These are phyloP conservation scores for Coniochaeta prunicola DNA, from an alignment of 2,329 filamentous ascomycete genomes.

Conservation along the genomic window DNA sequence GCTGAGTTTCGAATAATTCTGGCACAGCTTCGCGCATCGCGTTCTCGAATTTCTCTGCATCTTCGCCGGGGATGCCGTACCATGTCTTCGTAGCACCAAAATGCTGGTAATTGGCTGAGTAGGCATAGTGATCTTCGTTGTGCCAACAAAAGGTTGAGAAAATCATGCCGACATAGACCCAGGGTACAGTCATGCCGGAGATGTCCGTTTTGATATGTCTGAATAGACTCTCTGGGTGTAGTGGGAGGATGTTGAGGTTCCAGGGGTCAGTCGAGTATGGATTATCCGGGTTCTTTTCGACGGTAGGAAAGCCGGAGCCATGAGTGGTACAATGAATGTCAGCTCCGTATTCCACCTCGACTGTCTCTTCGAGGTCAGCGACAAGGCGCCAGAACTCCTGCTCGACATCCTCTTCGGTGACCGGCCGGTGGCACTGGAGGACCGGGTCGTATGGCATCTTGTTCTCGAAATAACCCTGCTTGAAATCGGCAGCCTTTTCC, in stretches of 20 bases:
- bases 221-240: conserved; percentile 88
- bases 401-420: conserved; percentile 93
- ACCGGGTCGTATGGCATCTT: conserved; percentile 85
- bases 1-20: conserved; percentile 93
- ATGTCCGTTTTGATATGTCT: conserved; percentile 97
- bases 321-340: conserved; percentile 98
- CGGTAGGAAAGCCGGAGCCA: conserved; percentile 91
- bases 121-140: conserved; percentile 96
- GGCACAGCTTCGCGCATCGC: conserved; percentile 95
- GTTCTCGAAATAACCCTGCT: conserved; percentile 84
- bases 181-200: conserved; percentile 97
- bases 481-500: conserved; percentile 91
- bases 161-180: conserved; percentile 99
- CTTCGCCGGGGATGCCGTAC: conserved; percentile 94
- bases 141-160: conserved; percentile 99
- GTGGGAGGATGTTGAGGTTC: conserved; percentile 90
- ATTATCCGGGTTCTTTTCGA: conserved; percentile 83
- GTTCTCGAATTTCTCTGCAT: conserved; percentile 88
- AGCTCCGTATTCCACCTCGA: conserved; percentile 96
- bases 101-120: conserved; percentile 97
- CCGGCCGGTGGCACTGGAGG: conserved; percentile 69
- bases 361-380: conserved; percentile 86
- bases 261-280: conserved; percentile 84
- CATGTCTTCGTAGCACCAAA: conserved; percentile 98
- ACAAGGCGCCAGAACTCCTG: conserved; percentile 95